phyloP scores from a whole-genome alignment of 108 stramenopile genomes.

The Pelagomonas calceolata region DNA sequence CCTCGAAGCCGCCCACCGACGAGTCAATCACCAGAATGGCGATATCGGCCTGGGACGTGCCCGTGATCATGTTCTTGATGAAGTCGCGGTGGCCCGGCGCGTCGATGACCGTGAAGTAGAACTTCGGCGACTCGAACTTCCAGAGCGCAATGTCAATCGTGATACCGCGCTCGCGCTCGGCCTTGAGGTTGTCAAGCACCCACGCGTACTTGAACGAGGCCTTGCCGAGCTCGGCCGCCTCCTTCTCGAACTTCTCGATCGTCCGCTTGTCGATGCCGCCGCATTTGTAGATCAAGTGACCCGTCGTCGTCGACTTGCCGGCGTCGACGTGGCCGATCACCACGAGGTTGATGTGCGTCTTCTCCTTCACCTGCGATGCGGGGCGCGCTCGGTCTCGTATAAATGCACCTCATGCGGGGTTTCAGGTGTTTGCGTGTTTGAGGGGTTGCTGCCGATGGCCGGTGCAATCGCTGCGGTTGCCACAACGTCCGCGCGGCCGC shows the following conservation, averaged over 20 bases:
- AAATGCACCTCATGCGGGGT: no score
- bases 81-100: slow-evolving; percentile 86
- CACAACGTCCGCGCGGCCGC: no score
- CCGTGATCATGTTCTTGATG: slow-evolving; percentile 91
- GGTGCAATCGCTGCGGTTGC: no score
- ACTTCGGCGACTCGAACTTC: slow-evolving; percentile 83
- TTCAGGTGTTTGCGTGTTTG: no score
- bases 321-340: slow-evolving; percentile 69
- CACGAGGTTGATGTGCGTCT: slow-evolving; percentile 56
- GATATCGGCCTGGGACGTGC: slow-evolving; percentile 86
- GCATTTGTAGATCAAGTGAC: slow-evolving; percentile 80
- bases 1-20: slow-evolving; percentile 70
- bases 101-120: slow-evolving; percentile 81
- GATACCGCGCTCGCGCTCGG: slow-evolving; percentile 87
- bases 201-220: slow-evolving; percentile 88
- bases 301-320: slow-evolving; percentile 93
- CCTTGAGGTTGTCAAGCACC: slow-evolving; percentile 88
- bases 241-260: slow-evolving; percentile 90
- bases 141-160: slow-evolving; percentile 87
- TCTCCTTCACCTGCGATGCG: slow-evolving; percentile 25
- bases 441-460: no score
- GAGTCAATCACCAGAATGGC: slow-evolving; percentile 79
- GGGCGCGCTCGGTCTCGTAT: no score
- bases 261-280: slow-evolving; percentile 82
- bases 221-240: slow-evolving; percentile 84